Evolutionary conservation across 2,329 filamentous ascomycete species (phyloP), one percentile per base, ranked within the genome.

Genomic region (Cladosporium colombiae): DNA sequence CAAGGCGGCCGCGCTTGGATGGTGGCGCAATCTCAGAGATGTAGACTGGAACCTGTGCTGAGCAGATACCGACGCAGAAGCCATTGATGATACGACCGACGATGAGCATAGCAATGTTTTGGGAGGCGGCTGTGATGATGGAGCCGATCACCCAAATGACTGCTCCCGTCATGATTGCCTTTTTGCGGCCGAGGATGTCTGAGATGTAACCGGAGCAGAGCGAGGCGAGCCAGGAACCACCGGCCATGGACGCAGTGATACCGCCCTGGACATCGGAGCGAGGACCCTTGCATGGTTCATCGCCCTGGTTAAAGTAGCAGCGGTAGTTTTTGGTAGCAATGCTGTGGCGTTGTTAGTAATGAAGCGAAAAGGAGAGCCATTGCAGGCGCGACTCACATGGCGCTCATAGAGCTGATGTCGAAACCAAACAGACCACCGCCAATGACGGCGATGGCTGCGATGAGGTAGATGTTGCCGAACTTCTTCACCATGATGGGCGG

Each of bases 381-480:
- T 23, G 31, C 16, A 13, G 23, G 23, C 14, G 31, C 16, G 56
- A 68, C 71, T 50, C 70, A 80, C 72, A 80, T 80, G 18, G 80
- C 79, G 65, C 86, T 88, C 89, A 92, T 91, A 52, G 88, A 90
- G 65, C 85, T 87, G 72, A 93, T 91, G 78, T 93, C 91, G 75
- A 93, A 93, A 71, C 91, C 91, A 73, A 93, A 92, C 27, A 92
- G 81, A 21, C 85, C 86, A 75, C 89, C 89, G 70, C 89, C 89
- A 80, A 83, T 82, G 68, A 86, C 82, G 74, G 85, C 81, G 74
- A 86, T 84, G 73, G 83, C 83, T 62, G 84, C 83, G 68, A 87
- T 85, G 66, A 82, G 75, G 73, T 88, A 88, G 71, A 87, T 82
- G 69, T 87, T 87, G 33, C 84, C 83, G 64, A 85, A 89, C 33